Conservation (phyloP, 768 basidiomycete genomes). For the Boletus subparvulus region DNA sequence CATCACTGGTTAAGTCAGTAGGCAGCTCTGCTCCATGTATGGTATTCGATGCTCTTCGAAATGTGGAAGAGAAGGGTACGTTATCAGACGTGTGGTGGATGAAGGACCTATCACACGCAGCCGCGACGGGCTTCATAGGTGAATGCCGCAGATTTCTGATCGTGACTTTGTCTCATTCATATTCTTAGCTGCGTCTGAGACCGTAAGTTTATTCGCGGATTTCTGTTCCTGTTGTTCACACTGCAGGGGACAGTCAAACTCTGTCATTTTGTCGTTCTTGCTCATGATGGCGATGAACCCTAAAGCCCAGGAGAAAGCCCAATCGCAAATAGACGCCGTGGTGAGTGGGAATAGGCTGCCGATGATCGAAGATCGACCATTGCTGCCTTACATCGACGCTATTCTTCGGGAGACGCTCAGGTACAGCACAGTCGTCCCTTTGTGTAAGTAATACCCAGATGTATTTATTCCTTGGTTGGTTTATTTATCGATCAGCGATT, state of each 20-base stretch:
- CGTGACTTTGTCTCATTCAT: background rate
- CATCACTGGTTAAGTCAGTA: slow-evolving; percentile 5
- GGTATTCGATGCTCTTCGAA: slow-evolving; percentile 19
- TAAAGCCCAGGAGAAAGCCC: slow-evolving; percentile 18
- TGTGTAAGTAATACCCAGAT: slow-evolving; percentile 6
- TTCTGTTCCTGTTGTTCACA: background rate
- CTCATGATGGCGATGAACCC: slow-evolving; percentile 20
- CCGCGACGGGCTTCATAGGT: slow-evolving; percentile 25
- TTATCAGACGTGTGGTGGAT: slow-evolving; percentile 1
- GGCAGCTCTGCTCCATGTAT: slow-evolving; percentile 14
- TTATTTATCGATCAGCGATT: slow-evolving; percentile 15
- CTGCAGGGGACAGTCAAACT: slow-evolving; percentile 20
- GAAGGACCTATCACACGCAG: slow-evolving; percentile 19
- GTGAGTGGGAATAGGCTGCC: slow-evolving; percentile 16
- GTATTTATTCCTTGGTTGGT: background rate
- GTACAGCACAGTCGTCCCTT: slow-evolving; percentile 12
- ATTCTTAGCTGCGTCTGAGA: slow-evolving; percentile 20
- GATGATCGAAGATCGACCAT: slow-evolving; percentile 13
- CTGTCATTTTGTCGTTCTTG: slow-evolving; percentile 20
- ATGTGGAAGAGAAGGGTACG: slow-evolving; percentile 6
- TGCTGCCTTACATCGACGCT: slow-evolving; percentile 23
- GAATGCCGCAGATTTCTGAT: background rate
- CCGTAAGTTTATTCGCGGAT: slow-evolving; percentile 5
- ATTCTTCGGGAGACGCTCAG: slow-evolving; percentile 21
- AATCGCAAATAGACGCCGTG: slow-evolving; percentile 22